A percentile compares a stretch with the other conserved stretches of the same genome.
Evolutionary conservation across 371 early-diverging fungal genomes (phyloP).

Genomic region (Gilbertella persicaria): DNA sequence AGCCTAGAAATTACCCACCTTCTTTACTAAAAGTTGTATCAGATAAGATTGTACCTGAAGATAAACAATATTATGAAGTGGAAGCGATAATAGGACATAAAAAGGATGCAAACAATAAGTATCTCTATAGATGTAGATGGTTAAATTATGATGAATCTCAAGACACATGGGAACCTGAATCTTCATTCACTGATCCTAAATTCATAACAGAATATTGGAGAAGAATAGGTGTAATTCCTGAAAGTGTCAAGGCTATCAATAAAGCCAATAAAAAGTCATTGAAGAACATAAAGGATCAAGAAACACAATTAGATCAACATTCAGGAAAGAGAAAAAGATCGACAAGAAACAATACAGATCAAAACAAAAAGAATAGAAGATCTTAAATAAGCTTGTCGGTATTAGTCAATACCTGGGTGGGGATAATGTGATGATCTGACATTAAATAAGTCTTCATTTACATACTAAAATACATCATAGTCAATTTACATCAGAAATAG

Average conservation of each 20-base stretch:
- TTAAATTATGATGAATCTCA: slow-evolving; percentile 19
- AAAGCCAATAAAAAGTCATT: neutral
- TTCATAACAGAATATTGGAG: slow-evolving; percentile 17
- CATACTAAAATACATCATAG: too few species aligned
- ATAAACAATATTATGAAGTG: neutral
- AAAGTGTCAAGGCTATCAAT: neutral
- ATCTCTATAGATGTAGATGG: slow-evolving; percentile 23
- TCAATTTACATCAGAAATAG: too few species aligned
- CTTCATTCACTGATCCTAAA: slow-evolving; percentile 14
- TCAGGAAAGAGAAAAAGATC: too few species aligned
- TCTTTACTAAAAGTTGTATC: neutral
- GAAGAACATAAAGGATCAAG: too few species aligned
- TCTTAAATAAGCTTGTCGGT: too few species aligned
- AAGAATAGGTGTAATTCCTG: slow-evolving; percentile 3
- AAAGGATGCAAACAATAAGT: slow-evolving; percentile 5
- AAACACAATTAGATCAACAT: too few species aligned
- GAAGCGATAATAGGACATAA: slow-evolving; percentile 6
- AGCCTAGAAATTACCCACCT: neutral
- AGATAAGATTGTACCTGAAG: neutral
- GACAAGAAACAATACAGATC: too few species aligned
- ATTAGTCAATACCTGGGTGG: too few species aligned
- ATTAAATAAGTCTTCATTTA: too few species aligned
- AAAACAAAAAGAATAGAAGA: too few species aligned
- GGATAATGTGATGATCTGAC: too few species aligned
- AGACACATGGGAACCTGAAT: slow-evolving; percentile 28